Conservation (phyloP, 345 rosid genomes). For the Salix brachista region DNA sequence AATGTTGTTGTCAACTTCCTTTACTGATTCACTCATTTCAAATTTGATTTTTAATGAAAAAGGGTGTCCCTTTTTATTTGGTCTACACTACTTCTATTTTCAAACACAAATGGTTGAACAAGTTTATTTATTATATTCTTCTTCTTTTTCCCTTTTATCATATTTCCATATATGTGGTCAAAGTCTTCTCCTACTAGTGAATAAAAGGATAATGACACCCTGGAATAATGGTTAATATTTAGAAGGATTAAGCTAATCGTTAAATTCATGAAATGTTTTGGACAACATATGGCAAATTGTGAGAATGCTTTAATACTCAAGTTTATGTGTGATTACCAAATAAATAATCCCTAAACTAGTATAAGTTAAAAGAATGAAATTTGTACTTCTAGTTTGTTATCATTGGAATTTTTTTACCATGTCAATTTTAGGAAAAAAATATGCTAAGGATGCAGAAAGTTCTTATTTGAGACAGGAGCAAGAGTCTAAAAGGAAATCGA, state of each 20-base stretch:
- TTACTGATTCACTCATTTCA: conserved; percentile 1
- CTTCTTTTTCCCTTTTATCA: neutral
- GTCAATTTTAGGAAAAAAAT: conserved; percentile 27
- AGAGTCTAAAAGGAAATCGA: conserved; percentile 48
- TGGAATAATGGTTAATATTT: neutral
- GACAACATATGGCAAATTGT: neutral
- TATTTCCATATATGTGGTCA: neutral
- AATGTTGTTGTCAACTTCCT: neutral
- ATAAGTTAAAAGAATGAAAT: neutral
- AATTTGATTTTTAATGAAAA: neutral
- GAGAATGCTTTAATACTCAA: neutral
- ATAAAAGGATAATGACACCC: neutral
- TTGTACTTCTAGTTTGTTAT: neutral
- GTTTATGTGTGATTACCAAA: neutral
- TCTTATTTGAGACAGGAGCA: conserved; percentile 52
- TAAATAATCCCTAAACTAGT: neutral
- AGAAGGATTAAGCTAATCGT: conserved; percentile 1
- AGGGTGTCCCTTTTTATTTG: neutral
- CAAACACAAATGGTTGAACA: neutral
- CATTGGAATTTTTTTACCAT: neutral
- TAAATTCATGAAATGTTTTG: neutral
- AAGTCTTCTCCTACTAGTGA: neutral
- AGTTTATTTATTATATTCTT: neutral
- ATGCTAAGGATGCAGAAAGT: conserved; percentile 50
- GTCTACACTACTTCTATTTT: neutral